Evolutionary conservation across 2,329 filamentous ascomycete genomes (phyloP).

Genomic region (Aspergillus fructus): DNA sequence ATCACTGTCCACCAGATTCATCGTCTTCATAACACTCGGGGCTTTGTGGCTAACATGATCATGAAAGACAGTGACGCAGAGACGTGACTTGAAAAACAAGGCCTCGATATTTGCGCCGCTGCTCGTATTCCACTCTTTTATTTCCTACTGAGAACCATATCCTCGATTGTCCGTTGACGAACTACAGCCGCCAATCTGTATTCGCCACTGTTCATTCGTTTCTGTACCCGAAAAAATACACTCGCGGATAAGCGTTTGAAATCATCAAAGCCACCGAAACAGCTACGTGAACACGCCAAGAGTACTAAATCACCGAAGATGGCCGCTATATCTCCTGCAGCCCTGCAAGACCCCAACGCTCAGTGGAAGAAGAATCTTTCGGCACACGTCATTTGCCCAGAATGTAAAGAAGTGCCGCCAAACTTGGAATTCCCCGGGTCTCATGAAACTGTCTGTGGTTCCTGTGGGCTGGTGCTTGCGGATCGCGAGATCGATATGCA

Average conservation of each 20-base stretch:
- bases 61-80: constrained; percentile 31
- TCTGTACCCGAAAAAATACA: constrained; percentile 51
- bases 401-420: constrained; percentile 89
- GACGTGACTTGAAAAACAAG: constrained; percentile 22
- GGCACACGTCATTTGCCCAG: constrained; percentile 79
- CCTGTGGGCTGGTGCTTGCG: constrained; percentile 86
- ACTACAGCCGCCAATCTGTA: constrained; percentile 61
- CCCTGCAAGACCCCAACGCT: constrained; percentile 35
- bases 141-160: constrained; percentile 6
- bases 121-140: constrained; percentile 21
- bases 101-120: constrained; percentile 24
- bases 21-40: constrained; percentile 18
- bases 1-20: constrained; percentile 9
- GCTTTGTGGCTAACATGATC: constrained; percentile 33
- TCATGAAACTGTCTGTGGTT: constrained; percentile 87
- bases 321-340: constrained; percentile 37
- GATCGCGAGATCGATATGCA: constrained; percentile 92
- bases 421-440: constrained; percentile 92
- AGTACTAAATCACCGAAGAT: constrained; percentile 33
- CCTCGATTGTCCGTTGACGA: constrained; percentile 20
- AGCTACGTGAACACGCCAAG: constrained; percentile 38
- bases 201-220: constrained; percentile 68
- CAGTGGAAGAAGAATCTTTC: constrained; percentile 81
- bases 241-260: constrained; percentile 44
- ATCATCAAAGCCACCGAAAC: constrained; percentile 47